Evolutionary conservation across 257 asterid genomes (phyloP), one percentile per base, ranked within the genome.

Genomic region (Penstemon barbatus): DNA sequence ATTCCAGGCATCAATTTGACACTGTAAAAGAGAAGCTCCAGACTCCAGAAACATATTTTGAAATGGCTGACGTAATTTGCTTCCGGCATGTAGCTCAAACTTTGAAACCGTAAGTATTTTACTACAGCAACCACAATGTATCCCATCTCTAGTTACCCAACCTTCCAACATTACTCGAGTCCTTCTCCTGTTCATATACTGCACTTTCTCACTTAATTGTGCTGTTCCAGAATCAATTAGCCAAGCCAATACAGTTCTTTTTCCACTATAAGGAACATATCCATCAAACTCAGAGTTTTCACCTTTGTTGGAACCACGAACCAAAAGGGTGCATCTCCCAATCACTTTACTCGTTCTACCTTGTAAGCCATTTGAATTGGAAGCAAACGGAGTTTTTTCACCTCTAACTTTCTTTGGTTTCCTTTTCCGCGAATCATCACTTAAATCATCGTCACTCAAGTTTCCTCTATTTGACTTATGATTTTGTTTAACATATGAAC

Each of bases 61-160:
- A 78, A 83, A 94, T 10, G 97, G 95, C 74, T 87, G 97, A 4
- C 96, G 92, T 78, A 80, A 65, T 75, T 85, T 94, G 84, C 97
- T 91, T 62, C 95, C 97, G 36, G 99, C 97, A 87, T 94, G 99
- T 74, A 94, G 80, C 89, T 94, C 99, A 68, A 94, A 94, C 84
- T 91, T 94, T 15, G 93, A 89, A 61, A 94, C 89, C 5, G 99
- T 76, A 36, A 94, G 89, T 62, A 94, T 94, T 77, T 94, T 94
- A 79, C 99, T 89, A 57, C 97, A 94, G 85, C 99, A 94, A 61
- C 99, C 96, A 68, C 99, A 94, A 63, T 94, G 99, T 64, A 94
- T 82, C 10, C 99, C 99, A 44, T 94, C 97, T 64, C 94, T 82
- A 5, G 99, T 91, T 57, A 94, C 75, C 99, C 99, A 94, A 67